Base-by-base conservation (phyloP, 345 rosid genomes). In the Citrus hindsii region DNA sequence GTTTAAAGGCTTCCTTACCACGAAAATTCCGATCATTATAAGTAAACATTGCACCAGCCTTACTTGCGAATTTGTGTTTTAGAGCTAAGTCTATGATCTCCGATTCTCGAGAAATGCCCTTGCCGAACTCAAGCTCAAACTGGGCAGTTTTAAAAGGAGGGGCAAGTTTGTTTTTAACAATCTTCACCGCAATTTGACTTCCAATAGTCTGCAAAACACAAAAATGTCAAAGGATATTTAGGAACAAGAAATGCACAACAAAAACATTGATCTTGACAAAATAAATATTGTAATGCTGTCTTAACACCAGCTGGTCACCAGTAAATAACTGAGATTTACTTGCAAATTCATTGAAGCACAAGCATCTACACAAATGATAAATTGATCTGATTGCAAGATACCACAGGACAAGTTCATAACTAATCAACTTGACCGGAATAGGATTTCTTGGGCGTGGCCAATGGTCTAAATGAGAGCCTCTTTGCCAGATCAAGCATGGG, bases 51-150 rank as follows among this genome's bases (percentile, higher is more conserved):
- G 94, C 28, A 51, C 86, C 95, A 37, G 87, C 84, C 79, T 83
- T 93, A 3, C 85, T 62, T 6, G 93, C 67, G n/a, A 94, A 84
- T 75, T 94, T 93, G 85, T 94, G 88, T 78, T 91, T 93, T 62
- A 91, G n/a, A 27, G 91, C 94, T 73, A 93, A 82, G 0, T 92
- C 95, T 66, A 93, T 89, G 77, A 97, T 83, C 89, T 97, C 98
- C 0, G 91, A 82, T 68, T 77, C 87, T 68, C 88, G 88, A 79
- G 90, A 85, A 81, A 97, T 97, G 79, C 99, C 99, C 86, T 90
- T 97, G 61, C 99, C 99, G 73, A 94, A 97, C 82, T 91, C 96
- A 21, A 97, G 95, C 83, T 93, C 99, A 81, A 94, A 97, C 72
- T 87, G 87, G 4, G 88, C 94, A 5, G 91, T 90, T 86, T 85